A percentile compares a stretch with the other conserved stretches of the same genome.
These are phyloP conservation scores for Colletotrichum tofieldiae DNA, from an alignment of 2,329 filamentous ascomycete species.

Conservation along the genomic window DNA sequence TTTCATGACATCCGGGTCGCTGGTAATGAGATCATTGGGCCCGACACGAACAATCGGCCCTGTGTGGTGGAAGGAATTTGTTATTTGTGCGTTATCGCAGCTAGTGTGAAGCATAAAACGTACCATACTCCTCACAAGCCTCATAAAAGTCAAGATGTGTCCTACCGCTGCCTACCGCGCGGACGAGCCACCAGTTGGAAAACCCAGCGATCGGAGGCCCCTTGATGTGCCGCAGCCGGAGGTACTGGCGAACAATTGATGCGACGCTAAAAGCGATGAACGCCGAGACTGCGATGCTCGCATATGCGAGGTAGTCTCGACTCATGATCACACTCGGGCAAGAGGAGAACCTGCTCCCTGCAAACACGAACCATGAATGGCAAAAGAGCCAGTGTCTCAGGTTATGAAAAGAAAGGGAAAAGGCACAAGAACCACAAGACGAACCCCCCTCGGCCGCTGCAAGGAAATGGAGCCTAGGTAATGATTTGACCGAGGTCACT, in stretches of 20 bases:
- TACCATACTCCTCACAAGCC: constrained; percentile 54
- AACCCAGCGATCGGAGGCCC: constrained; percentile 57
- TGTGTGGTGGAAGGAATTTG: constrained; percentile 7
- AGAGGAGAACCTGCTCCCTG: not conserved
- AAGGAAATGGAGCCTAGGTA: not conserved
- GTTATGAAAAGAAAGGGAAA: not conserved
- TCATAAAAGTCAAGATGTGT: constrained; percentile 56
- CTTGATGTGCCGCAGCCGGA: constrained; percentile 57
- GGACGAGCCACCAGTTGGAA: constrained; percentile 58
- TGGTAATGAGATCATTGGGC: constrained; percentile 58
- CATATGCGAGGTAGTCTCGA: constrained; percentile 10
- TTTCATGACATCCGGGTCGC: constrained; percentile 57
- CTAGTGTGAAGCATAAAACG: not conserved
- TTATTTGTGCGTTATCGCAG: not conserved
- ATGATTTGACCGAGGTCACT: not conserved
- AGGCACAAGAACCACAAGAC: not conserved
- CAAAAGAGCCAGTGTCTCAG: constrained; percentile 1
- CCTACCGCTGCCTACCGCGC: constrained; percentile 50
- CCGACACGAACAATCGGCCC: constrained; percentile 60
- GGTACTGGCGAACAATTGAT: constrained; percentile 50
- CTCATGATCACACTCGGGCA: constrained; percentile 16
- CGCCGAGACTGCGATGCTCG: not conserved
- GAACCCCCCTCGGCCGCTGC: not conserved
- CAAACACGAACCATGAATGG: not conserved
- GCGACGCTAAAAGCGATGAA: constrained; percentile 37